Evolutionary conservation across 208 protist species (phyloP), one percentile per base, ranked within the genome.

Genomic region (Acanthamoeba lenticulata): DNA sequence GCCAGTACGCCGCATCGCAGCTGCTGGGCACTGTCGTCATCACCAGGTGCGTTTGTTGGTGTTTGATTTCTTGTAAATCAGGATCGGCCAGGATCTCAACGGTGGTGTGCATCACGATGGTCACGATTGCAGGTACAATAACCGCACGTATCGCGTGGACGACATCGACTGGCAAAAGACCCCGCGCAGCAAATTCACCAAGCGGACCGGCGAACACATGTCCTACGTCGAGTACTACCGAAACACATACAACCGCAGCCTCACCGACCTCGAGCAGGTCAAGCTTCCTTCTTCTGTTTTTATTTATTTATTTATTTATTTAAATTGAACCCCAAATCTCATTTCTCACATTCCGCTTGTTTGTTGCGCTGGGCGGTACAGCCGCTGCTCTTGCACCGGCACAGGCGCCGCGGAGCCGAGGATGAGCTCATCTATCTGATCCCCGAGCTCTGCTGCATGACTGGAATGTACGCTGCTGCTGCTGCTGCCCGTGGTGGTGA

Each of bases 61-160:
- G 7, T 79, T 79, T n/a, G 19, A 34, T 27, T 9, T 42, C 65
- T 13, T n/a, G n/a, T n/a, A n/a, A n/a, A n/a, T n/a, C n/a, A n/a
- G n/a, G n/a, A n/a, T n/a, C n/a, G n/a, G n/a, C n/a, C n/a, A n/a
- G n/a, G n/a, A n/a, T n/a, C n/a, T 40, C n/a, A 13, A 27, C n/a
- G 2, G 19, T 1, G 49, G 49, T 55, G 15, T 9, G 15, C 49
- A 55, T 21, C n/a, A 55, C 49, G 5, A 55, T 11, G 15, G 49
- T 21, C n/a, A n/a, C n/a, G n/a, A n/a, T n/a, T n/a, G n/a, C 62
- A 92, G 86, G 24, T 92, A 92, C n/a, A 96, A 96, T n/a, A 96
- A 96, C 24, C 69, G 72, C 44, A 95, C 94, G 15, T 96, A 95
- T n/a, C 77, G 67, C 77, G 57, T 96, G 3, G 49, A 67, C 55